Conservation (phyloP, 805 yeast genomes). For the Lachancea lanzarotensis region DNA sequence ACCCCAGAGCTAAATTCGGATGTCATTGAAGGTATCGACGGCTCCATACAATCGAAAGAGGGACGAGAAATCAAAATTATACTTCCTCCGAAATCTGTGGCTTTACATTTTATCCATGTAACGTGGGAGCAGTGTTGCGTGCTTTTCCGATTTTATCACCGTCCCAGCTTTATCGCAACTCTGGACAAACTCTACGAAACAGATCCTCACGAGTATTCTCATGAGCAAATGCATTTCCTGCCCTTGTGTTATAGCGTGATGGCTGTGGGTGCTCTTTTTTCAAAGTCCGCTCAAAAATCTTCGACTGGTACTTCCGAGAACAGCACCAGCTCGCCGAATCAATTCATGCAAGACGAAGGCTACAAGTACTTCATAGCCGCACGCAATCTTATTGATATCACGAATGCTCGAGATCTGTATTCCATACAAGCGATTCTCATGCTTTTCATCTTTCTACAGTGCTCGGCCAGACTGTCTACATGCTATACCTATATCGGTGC, state of each 20-base stretch:
- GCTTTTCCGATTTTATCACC: slow-evolving; percentile 75
- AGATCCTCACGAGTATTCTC: slow-evolving; percentile 68
- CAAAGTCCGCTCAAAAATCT: slow-evolving; percentile 34
- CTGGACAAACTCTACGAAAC: slow-evolving; percentile 70
- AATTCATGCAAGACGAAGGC: slow-evolving; percentile 52
- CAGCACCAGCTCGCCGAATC: slow-evolving; percentile 13
- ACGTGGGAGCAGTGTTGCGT: slow-evolving; percentile 88
- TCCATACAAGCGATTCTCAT: slow-evolving; percentile 82
- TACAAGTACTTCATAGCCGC: slow-evolving; percentile 82
- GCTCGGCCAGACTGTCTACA: slow-evolving; percentile 82
- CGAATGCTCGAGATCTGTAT: slow-evolving; percentile 75
- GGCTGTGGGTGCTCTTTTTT: slow-evolving; percentile 80
- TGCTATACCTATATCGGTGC: slow-evolving; percentile 90
- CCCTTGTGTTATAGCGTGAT: slow-evolving; percentile 79
- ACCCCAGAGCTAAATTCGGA: slow-evolving; percentile 5
- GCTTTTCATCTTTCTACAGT: slow-evolving; percentile 80
- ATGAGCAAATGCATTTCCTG: slow-evolving; percentile 69
- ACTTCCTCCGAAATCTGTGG: slow-evolving; percentile 70
- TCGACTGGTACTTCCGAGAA: slow-evolving; percentile 28
- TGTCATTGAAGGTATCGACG: slow-evolving; percentile 19
- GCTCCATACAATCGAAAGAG: slow-evolving; percentile 16
- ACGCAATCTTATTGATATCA: slow-evolving; percentile 73
- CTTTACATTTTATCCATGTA: slow-evolving; percentile 62
- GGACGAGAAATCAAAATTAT: slow-evolving; percentile 54
- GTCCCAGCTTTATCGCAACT: slow-evolving; percentile 73